Base-by-base conservation (phyloP, 1,284 basidiomycete genomes). In the Irpex sp. region DNA sequence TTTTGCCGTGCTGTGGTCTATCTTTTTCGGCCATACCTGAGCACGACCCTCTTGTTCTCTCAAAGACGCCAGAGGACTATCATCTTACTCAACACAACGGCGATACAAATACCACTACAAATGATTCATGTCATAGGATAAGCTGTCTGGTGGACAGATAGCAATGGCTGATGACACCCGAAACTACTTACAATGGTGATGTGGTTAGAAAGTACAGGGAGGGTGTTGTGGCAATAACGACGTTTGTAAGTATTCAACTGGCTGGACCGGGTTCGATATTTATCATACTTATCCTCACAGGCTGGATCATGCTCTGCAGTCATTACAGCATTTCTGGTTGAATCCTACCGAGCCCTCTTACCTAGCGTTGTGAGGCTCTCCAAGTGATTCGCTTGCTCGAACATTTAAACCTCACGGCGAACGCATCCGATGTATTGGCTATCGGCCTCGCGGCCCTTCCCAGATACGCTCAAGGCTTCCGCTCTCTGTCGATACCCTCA, bases 271-370 rank as follows among this genome's bases (percentile, higher is more conserved):
- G 19, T 1, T 9, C 26, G 36, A 56, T 40, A 9, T n/a, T 31
- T 13, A 4, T 17, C 17, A 36, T n/a, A 26, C 11, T 2, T 7
- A 6, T 17, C 34, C 19, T 8, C 26, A 21, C n/a, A 66, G 65
- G 62, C 63, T 31, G 65, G 63, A 34, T 44, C 66, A 21, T 63
- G 66, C 65, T 68, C 67, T 26, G 67, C 65, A 13, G 60, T 59
- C 13, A 38, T 65, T 26, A 65, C 65, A 17, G 51, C 67, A 8
- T 68, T 68, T 62, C 57, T 49, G 2, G 55, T 63, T n/a, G 56
- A 65, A 55, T 62, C 55, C 8, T 67, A 63, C 40, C 31, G 48
- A 13, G 19, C 57, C 17, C 59, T 65, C n/a, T 36, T 61, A 26
- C 38, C 26, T 5, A 58, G 57, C 40, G 6, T 47, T 44, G 47